Evolutionary conservation across 2,329 filamentous ascomycete species (phyloP), one percentile per base, ranked within the genome.

Genomic region (Xenoacremonium recifei): DNA sequence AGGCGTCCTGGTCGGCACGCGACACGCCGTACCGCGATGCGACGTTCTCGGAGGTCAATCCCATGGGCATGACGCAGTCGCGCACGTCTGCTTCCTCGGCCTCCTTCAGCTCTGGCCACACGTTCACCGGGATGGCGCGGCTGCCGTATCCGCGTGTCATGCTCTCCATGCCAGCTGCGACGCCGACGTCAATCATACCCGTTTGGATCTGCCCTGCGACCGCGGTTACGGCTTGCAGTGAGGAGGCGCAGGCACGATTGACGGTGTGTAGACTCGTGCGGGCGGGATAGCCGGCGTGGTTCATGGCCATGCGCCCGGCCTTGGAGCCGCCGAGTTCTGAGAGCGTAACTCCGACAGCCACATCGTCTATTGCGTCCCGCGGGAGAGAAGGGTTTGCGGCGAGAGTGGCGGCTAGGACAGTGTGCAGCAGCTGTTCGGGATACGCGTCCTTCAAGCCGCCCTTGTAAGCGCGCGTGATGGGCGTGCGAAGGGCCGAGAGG

Each of bases 61-160:
- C 91, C 91, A 96, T 96, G 54, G 84, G 82, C 91, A 96, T 95
- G 62, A 96, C 81, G 63, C 91, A 96, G 63, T 96, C 91, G 31
- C 78, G 71, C 4, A 87, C 87, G 49, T 95, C 84, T 58, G 85
- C 76, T 9, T 78, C 76, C 2, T 69, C 66, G 4, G 77, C 82
- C 2, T 85, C 77, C 55, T 72, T 79, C 47, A 96, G 69, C 38
- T 78, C 82, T 0, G 85, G 82, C 89, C 89, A 96, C 10, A 89
- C 67, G 49, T 89, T 80, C 1, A 82, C 84, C 0, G 91, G 91
- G 32, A 96, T 93, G n/a, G 91, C 91, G 43, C 82, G 74, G 19
- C 74, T 81, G 38, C 84, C 90, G 67, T 96, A 96, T 69, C 96
- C 96, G 51, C 85, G 72, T 50, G 89, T 95, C 91, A 96, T 96